Conservation (phyloP, 257 asterid species). For the Eustoma russellianum region DNA sequence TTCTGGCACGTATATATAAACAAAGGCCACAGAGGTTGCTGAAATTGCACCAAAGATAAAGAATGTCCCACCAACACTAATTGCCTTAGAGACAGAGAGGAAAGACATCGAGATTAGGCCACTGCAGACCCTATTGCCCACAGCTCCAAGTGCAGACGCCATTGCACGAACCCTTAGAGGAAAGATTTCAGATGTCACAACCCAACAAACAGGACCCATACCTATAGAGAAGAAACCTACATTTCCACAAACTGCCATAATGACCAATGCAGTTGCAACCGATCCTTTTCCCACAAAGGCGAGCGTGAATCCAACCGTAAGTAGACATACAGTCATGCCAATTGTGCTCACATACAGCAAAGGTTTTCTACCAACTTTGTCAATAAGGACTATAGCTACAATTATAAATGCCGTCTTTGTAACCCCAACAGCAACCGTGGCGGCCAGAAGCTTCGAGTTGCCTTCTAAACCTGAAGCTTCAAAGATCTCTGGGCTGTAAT, state of each 20-base stretch:
- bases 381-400: conserved; percentile 62
- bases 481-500: conserved; percentile 81
- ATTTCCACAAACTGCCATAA: conserved; percentile 62
- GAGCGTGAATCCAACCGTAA: conserved; percentile 39
- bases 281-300: conserved; percentile 41
- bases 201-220: conserved; percentile 92
- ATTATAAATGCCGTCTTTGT: conserved; percentile 66
- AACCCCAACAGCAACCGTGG: conserved; percentile 85
- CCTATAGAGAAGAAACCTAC: conserved; percentile 91
- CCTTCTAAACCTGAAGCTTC: conserved; percentile 59
- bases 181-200: conserved; percentile 74
- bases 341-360: conserved; percentile 75
- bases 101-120: conserved; percentile 90
- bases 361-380: conserved; percentile 79
- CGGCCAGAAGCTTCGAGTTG: conserved; percentile 67
- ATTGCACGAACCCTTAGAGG: conserved; percentile 79
- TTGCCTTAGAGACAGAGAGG: conserved; percentile 58
- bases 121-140: conserved; percentile 83
- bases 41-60: conserved; percentile 50
- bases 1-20: conserved; percentile 52
- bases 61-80: conserved; percentile 68
- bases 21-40: conserved; percentile 55
- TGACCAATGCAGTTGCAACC: conserved; percentile 29
- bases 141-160: conserved; percentile 88
- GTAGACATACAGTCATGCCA: conserved; percentile 79